These are phyloP conservation scores for Rhizopogon vinicolor DNA, from an alignment of 768 basidiomycete species.

Conservation along the genomic window DNA sequence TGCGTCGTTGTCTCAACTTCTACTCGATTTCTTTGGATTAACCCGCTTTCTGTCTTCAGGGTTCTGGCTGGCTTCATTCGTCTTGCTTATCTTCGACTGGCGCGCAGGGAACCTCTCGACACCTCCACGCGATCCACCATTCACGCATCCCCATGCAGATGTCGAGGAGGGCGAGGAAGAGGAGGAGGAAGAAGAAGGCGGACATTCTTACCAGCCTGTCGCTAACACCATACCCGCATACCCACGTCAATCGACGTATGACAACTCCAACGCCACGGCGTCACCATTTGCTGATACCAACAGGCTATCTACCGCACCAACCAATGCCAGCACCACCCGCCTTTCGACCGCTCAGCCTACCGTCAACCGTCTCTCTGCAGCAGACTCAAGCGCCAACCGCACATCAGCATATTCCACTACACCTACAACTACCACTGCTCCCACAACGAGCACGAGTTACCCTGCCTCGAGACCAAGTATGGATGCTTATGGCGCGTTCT, in stretches of 20 bases:
- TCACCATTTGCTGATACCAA: conserved; percentile 53
- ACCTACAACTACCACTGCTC: conserved; percentile 26
- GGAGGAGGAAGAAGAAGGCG: conserved; percentile 38
- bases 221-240: conserved; percentile 17
- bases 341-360: conserved; percentile 19
- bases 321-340: conserved; percentile 19
- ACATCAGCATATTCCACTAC: conserved; percentile 20
- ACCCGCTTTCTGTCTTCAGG: conserved; percentile 32
- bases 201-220: conserved; percentile 41
- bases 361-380: conserved; percentile 19
- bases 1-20: conserved; percentile 30
- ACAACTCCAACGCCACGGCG: conserved; percentile 14
- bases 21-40: background rate
- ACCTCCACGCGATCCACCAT: conserved; percentile 68
- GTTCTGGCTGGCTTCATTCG: conserved; percentile 71
- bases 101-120: conserved; percentile 53
- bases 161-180: conserved; percentile 49
- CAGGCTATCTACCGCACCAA: conserved; percentile 38
- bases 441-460: background rate
- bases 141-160: conserved; percentile 55
- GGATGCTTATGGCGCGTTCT: conserved; percentile 89
- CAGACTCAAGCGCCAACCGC: conserved; percentile 9
- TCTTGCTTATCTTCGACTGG: conserved; percentile 70
- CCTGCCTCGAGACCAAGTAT: conserved; percentile 57
- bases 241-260: conserved; percentile 21